A percentile compares a stretch with the other conserved stretches of the same genome.
These are phyloP conservation scores for Fusarium caatingaense DNA, from an alignment of 2,329 filamentous ascomycete genomes.

Conservation along the genomic window DNA sequence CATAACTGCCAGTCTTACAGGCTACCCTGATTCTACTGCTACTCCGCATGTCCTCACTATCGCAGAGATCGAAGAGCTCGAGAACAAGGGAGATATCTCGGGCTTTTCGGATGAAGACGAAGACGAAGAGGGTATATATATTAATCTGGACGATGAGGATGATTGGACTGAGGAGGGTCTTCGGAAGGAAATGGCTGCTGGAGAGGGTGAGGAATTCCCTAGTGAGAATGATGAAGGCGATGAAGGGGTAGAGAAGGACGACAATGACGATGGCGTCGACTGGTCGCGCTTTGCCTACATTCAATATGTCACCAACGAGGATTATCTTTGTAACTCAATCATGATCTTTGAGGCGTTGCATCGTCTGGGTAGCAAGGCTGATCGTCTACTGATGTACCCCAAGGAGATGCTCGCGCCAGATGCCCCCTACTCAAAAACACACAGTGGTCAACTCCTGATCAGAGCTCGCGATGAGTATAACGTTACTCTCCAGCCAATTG, in stretches of 20 bases:
- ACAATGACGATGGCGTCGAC: not conserved
- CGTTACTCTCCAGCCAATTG: slow-evolving; percentile 57
- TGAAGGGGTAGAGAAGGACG: not conserved
- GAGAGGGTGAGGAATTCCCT: not conserved
- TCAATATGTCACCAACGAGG: slow-evolving; percentile 61
- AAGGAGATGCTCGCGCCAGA: slow-evolving; percentile 50
- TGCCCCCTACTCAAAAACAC: not conserved
- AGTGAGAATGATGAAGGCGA: not conserved
- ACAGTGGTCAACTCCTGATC: slow-evolving; percentile 47
- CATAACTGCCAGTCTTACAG: not conserved
- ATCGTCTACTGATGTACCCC: slow-evolving; percentile 61
- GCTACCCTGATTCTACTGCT: not conserved
- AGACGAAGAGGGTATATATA: not conserved
- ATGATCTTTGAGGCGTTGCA: slow-evolving; percentile 62
- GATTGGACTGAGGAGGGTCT: slow-evolving; percentile 4
- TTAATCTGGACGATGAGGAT: not conserved
- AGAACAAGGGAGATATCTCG: slow-evolving; percentile 5
- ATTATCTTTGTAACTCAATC: slow-evolving; percentile 62
- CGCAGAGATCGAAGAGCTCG: slow-evolving; percentile 6
- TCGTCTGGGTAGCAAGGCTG: slow-evolving; percentile 56
- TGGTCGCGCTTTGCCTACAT: slow-evolving; percentile 57
- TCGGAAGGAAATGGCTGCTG: not conserved
- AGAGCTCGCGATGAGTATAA: slow-evolving; percentile 59
- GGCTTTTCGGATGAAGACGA: slow-evolving; percentile 1
- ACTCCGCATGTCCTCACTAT: not conserved